Percentiles rank a stretch among this genome's conserved stretches.
Conservation (phyloP, 2,329 filamentous ascomycete genomes). For the Chaetomium olivaceum region DNA sequence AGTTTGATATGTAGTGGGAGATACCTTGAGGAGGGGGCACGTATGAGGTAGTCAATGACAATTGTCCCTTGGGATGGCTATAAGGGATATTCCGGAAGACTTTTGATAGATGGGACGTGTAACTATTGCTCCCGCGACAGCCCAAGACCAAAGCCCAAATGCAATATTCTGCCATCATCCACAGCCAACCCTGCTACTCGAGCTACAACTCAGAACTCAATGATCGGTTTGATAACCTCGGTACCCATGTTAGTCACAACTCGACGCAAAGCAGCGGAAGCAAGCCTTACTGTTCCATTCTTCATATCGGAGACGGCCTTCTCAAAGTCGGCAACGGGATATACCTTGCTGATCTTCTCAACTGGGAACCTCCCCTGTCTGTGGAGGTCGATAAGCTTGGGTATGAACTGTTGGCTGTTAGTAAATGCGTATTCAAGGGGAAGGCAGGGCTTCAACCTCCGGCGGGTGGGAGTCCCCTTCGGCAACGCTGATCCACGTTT, state of each 20-base stretch:
- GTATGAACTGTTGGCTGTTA: conserved; percentile 36
- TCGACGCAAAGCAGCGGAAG: no score
- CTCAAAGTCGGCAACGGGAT: conserved; percentile 34
- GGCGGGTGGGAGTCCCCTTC: conserved; percentile 37
- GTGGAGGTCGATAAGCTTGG: conserved; percentile 37
- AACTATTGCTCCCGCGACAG: no score
- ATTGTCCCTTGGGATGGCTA: no score
- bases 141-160: no score
- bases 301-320: conserved; percentile 34
- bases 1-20: neutral
- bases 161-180: neutral
- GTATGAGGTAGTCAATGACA: neutral
- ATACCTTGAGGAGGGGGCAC: neutral
- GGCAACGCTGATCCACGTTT: conserved; percentile 38
- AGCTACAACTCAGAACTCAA: conserved; percentile 10
- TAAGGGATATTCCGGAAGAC: neutral
- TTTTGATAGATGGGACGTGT: no score
- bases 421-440: neutral
- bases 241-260: neutral
- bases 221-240: conserved; percentile 22
- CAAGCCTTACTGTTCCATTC: conserved; percentile 29
- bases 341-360: conserved; percentile 38
- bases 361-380: conserved; percentile 39
- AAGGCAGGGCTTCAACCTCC: conserved; percentile 21
- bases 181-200: neutral